A percentile compares a stretch with the other conserved stretches of the same genome.
Conservation (phyloP, 1,139 yeast genomes). For the Geotrichum europaeum region DNA sequence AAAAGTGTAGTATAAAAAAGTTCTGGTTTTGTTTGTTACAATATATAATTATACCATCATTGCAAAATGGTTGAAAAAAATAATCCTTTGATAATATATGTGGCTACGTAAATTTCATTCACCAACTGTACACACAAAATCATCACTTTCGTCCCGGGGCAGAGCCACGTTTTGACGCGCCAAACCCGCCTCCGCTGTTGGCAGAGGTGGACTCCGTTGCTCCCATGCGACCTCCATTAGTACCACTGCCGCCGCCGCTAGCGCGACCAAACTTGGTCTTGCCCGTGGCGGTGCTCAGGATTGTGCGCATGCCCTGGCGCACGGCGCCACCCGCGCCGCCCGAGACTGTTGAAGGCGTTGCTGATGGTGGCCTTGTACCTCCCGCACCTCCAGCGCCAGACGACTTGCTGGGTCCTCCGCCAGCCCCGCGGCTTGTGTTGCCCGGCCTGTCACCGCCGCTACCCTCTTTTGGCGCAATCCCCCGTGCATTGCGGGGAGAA, state of each 20-base stretch:
- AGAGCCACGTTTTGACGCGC: not conserved
- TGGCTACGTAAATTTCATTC: not conserved
- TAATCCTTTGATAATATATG: no score
- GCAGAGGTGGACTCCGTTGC: no score
- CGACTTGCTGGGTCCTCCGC: not conserved
- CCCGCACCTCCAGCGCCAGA: not conserved
- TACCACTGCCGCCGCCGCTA: not conserved
- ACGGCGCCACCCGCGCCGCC: not conserved
- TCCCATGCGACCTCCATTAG: not conserved
- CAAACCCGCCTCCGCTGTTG: not conserved
- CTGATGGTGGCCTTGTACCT: conserved; percentile 4
- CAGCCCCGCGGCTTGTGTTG: not conserved
- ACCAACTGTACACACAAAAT: not conserved
- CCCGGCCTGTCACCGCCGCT: not conserved
- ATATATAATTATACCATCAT: no score
- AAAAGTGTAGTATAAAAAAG: no score
- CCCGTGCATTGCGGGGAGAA: conserved; percentile 1
- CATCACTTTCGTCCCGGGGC: not conserved
- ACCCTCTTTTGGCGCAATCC: not conserved
- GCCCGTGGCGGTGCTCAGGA: not conserved
- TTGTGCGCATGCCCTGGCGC: not conserved
- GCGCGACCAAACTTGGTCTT: not conserved
- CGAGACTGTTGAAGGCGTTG: conserved; percentile 1
- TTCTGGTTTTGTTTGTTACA: no score
- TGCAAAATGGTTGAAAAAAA: not conserved